Percentiles rank a stretch among this genome's conserved stretches.
These are phyloP conservation scores for Micractinium conductrix DNA, from an alignment of 139 green algal species.

Conservation along the genomic window DNA sequence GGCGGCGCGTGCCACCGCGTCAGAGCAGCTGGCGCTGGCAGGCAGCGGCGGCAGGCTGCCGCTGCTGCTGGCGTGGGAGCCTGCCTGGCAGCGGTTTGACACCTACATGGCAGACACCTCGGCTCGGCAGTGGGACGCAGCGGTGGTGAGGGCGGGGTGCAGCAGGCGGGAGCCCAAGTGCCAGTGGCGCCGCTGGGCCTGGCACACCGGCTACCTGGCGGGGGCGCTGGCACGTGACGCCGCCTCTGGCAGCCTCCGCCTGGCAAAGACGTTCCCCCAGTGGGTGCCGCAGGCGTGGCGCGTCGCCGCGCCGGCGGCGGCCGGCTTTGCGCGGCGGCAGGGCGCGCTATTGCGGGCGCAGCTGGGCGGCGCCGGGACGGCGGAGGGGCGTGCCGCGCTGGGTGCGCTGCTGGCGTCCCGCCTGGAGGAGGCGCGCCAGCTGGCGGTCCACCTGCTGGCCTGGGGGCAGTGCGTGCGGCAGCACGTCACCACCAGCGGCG, in stretches of 20 bases:
- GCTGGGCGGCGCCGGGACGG: not conserved
- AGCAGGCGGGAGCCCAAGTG: not conserved
- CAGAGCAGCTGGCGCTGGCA: not conserved
- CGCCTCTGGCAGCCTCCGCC: not conserved
- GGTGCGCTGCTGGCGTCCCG: not conserved
- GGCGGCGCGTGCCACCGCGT: not conserved
- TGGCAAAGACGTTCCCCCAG: not conserved
- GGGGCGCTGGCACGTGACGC: slow-evolving; percentile 1
- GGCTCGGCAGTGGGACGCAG: not conserved
- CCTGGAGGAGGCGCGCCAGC: not conserved
- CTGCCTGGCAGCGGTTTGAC: slow-evolving; percentile 19
- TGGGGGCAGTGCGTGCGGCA: slow-evolving; percentile 26
- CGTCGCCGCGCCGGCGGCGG: not conserved
- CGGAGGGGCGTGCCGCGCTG: not conserved
- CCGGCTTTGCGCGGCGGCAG: not conserved
- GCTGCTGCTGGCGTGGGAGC: slow-evolving; percentile 13
- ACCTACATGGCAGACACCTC: slow-evolving; percentile 12
- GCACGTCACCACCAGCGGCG: not conserved
- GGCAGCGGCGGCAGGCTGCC: not conserved
- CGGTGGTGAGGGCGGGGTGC: not conserved
- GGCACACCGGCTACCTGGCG: not conserved
- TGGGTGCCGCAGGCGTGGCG: slow-evolving; percentile 13
- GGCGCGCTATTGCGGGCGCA: not conserved
- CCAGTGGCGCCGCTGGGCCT: not conserved
- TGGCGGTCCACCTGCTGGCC: slow-evolving; percentile 7